Evolutionary conservation across 2,329 filamentous ascomycete genomes (phyloP), one percentile per base, ranked within the genome.

Genomic region (Claviceps arundinis): DNA sequence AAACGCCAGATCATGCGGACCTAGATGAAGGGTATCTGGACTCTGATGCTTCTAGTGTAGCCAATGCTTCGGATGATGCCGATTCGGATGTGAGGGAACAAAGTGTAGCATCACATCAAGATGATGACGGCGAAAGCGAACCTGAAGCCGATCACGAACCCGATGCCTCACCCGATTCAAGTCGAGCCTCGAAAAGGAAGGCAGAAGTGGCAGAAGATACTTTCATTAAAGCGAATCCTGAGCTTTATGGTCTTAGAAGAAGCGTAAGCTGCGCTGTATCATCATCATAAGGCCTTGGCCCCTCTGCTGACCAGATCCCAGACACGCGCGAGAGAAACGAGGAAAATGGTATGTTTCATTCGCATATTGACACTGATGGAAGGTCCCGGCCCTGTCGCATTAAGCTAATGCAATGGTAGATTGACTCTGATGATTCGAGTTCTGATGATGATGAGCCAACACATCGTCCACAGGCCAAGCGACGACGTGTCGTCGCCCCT

Each of bases 241-340:
- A 95, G 70, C 75, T 98, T 8, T 98, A 97, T 72, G 93, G 93
- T 47, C 76, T 98, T 59, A 82, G 93, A 60, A 81, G 93, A 72
- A 98, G 93, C 73, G 90, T 93, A 83, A 56, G 85, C 70, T 34
- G 58, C 59, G 59, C 61, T 54, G 9, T 1, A 50, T 57, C 58
- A 56, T 56, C 53, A 56, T 37, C 50, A 54, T 48, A 50, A 50
- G 43, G 48, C 43, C 52, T 51, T 58, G 66, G 58, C 50, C 57
- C 50, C 54, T 37, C 49, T 22, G 53, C 53, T 55, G 43, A 55
- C 55, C 51, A 47, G 44, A 43, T 46, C 34, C 50, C 58, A 81
- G 77, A 76, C 75, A 52, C 77, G 78, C 51, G 76, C 78, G 45
- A 72, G 73, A 52, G 77, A 80, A 60, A 73, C 78, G 48, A 71